phyloP scores from a whole-genome alignment of 2,329 filamentous ascomycete genomes.

The Elsinoe batatas region DNA sequence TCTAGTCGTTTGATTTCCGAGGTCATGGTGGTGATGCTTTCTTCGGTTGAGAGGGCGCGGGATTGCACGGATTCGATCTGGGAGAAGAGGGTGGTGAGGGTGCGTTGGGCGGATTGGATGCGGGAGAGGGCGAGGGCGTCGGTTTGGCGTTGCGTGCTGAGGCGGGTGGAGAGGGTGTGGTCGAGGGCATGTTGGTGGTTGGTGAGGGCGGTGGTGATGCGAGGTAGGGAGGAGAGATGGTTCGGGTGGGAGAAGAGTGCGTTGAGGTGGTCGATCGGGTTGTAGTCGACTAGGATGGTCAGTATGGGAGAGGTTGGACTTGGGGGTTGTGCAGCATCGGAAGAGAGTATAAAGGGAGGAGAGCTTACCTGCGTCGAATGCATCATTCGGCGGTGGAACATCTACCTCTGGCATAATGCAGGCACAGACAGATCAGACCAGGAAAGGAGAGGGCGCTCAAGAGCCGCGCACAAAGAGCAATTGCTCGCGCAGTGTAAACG shows the following conservation, averaged over 20 bases:
- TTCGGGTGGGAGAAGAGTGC: constrained; percentile 85
- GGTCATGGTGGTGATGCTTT: constrained; percentile 96
- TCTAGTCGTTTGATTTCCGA: constrained; percentile 97
- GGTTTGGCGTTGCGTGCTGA: constrained; percentile 67
- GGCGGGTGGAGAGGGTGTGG: constrained; percentile 61
- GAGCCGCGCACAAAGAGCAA: not conserved
- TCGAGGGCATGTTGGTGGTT: constrained; percentile 75
- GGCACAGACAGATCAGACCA: not conserved
- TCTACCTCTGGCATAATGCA: not conserved
- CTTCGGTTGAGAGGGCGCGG: constrained; percentile 83
- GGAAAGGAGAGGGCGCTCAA: not conserved
- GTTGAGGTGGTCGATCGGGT: constrained; percentile 88
- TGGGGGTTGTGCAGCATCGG: too few species aligned
- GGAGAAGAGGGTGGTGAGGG: constrained; percentile 80
- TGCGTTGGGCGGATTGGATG: constrained; percentile 82
- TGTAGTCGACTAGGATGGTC: constrained; percentile 58
- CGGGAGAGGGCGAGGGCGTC: constrained; percentile 80
- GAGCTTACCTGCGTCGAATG: constrained; percentile 13
- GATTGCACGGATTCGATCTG: constrained; percentile 91
- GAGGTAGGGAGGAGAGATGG: constrained; percentile 64
- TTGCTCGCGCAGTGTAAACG: not conserved
- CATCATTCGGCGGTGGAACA: not conserved
- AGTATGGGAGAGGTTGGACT: not conserved
- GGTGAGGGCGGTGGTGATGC: constrained; percentile 64
- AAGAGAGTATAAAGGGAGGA: not conserved